These are phyloP conservation scores for Chlamydomonas schloesseri DNA, from an alignment of 139 green algal genomes.

Conservation along the genomic window DNA sequence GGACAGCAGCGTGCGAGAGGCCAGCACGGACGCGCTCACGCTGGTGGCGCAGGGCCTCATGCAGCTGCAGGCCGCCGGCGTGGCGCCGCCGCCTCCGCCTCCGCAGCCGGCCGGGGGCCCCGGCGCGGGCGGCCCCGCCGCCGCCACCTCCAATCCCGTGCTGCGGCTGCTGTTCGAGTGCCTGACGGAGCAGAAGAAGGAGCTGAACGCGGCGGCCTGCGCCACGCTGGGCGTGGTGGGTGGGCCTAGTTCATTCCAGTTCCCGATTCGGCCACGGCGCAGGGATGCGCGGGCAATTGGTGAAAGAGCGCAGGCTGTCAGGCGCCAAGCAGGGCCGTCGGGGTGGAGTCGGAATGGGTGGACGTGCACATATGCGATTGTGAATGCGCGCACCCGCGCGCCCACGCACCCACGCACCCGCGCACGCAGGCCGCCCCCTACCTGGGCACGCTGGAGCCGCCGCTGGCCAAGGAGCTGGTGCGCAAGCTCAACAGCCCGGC, in stretches of 20 bases:
- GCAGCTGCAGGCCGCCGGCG: background rate
- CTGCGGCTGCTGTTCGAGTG: constrained; percentile 57
- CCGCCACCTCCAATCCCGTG: constrained; percentile 33
- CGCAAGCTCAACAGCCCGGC: constrained; percentile 43
- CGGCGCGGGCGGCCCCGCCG: background rate
- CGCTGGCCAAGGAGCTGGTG: constrained; percentile 50
- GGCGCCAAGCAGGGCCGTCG: too few species aligned
- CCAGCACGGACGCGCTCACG: constrained; percentile 46
- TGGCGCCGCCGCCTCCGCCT: background rate
- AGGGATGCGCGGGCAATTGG: too few species aligned
- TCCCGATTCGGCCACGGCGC: too few species aligned
- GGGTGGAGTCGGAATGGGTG: too few species aligned
- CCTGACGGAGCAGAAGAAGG: constrained; percentile 57
- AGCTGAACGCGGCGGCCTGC: constrained; percentile 50
- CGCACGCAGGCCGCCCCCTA: constrained; percentile 50
- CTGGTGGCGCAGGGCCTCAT: constrained; percentile 47
- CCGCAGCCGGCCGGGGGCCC: too few species aligned
- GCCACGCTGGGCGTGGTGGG: constrained; percentile 55
- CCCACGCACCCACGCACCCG: too few species aligned
- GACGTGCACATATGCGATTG: too few species aligned
- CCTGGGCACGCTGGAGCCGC: constrained; percentile 51
- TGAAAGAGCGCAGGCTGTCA: too few species aligned
- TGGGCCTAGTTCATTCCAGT: background rate
- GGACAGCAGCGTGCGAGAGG: constrained; percentile 58
- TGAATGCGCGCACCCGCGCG: too few species aligned